Percentiles rank a stretch among this genome's conserved stretches.
Evolutionary conservation across 371 early-diverging fungal species (phyloP).

Genomic region (Mortierella polycephala): DNA sequence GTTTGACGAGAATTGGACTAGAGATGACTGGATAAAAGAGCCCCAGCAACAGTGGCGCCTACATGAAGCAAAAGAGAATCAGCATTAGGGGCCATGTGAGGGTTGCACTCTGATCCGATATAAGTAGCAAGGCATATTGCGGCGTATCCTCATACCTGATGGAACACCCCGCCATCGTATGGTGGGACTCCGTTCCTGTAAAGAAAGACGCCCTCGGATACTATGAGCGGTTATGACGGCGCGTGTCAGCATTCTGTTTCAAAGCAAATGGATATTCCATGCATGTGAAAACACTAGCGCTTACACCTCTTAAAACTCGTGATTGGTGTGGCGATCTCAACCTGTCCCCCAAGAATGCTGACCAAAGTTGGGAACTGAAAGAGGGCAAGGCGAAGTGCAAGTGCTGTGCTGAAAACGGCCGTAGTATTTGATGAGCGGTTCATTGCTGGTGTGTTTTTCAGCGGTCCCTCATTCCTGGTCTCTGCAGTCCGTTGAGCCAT

Average conservation of each 20-base stretch:
- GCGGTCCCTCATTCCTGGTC: background rate
- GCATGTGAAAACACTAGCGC: conserved; percentile 3
- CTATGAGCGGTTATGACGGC: conserved; percentile 52
- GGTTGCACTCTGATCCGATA: background rate
- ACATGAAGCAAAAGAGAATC: background rate
- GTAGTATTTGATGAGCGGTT: conserved; percentile 1
- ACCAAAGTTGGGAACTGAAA: conserved; percentile 62
- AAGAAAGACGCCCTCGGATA: conserved; percentile 89
- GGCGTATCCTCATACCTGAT: conserved; percentile 69
- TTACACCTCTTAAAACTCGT: conserved; percentile 86
- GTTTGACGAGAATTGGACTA: conserved; percentile 63
- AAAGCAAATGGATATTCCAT: background rate
- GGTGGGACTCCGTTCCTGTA: conserved; percentile 81
- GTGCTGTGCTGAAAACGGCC: conserved; percentile 31
- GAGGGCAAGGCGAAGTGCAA: conserved; percentile 59
- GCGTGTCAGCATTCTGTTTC: background rate
- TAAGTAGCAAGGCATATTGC: background rate
- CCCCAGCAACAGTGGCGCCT: conserved; percentile 83
- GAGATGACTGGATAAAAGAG: conserved; percentile 70
- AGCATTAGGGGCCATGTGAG: background rate
- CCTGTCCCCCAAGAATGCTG: conserved; percentile 60
- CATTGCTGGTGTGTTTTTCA: conserved; percentile 1
- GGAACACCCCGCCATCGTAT: conserved; percentile 89
- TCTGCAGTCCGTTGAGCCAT: background rate
- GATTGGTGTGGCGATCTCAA: conserved; percentile 87